Evolutionary conservation across 805 yeast species (phyloP).

Genomic region (Zygosaccharomyces bailii): DNA sequence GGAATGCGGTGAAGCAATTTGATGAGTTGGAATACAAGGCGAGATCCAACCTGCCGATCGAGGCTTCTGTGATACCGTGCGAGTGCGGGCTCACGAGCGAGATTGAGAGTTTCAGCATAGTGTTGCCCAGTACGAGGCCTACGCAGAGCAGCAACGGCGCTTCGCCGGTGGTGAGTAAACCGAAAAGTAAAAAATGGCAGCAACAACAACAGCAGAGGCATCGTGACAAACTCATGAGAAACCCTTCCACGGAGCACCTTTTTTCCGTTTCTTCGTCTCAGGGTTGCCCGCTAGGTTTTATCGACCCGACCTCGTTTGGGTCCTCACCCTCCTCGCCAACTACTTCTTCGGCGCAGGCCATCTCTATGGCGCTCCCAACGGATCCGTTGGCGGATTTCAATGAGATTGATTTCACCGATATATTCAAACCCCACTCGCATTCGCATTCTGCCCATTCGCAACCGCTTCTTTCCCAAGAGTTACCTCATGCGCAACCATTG

Average conservation of each 20-base stretch:
- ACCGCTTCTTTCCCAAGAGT: not conserved
- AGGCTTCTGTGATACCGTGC: constrained; percentile 34
- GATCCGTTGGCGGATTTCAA: constrained; percentile 20
- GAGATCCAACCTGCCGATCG: constrained; percentile 33
- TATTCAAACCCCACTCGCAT: constrained; percentile 29
- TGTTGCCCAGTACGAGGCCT: constrained; percentile 30
- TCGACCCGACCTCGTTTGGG: constrained; percentile 6
- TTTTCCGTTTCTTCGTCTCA: constrained; percentile 11
- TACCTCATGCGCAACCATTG: not conserved
- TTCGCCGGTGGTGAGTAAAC: constrained; percentile 15
- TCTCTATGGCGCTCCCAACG: constrained; percentile 4
- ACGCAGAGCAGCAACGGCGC: constrained; percentile 8
- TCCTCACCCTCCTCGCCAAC: constrained; percentile 7
- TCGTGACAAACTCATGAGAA: constrained; percentile 20
- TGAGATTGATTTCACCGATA: constrained; percentile 37
- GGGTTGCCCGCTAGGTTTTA: constrained; percentile 9
- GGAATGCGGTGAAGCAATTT: constrained; percentile 35
- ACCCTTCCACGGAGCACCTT: constrained; percentile 21
- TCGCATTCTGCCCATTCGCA: constrained; percentile 7
- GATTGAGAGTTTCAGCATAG: constrained; percentile 35
- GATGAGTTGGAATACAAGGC: constrained; percentile 38
- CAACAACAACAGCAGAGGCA: constrained; percentile 15
- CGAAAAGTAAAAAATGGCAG: constrained; percentile 15
- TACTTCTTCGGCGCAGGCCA: not conserved
- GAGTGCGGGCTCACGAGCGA: constrained; percentile 39